Percentiles rank a stretch among this genome's conserved stretches.
Evolutionary conservation across 2,329 filamentous ascomycete species (phyloP).

Genomic region (Exophiala lecanii-corni): DNA sequence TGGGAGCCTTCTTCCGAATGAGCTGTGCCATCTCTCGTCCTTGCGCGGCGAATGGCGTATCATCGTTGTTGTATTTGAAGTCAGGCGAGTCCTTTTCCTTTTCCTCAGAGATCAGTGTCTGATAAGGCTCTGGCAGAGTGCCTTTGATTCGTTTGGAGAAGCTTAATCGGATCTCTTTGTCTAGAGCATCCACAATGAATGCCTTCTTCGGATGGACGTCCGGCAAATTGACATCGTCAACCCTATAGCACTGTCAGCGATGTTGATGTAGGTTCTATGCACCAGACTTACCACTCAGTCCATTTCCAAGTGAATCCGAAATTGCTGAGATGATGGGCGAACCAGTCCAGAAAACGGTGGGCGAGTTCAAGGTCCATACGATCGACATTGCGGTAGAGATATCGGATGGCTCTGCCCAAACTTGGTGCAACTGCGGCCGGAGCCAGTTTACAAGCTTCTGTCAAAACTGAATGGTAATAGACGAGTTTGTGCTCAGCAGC

Average conservation of each 20-base stretch:
- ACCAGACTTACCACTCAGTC: slow-evolving; percentile 85
- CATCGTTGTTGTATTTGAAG: slow-evolving; percentile 78
- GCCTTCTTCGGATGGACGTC: slow-evolving; percentile 82
- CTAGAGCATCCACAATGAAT: slow-evolving; percentile 83
- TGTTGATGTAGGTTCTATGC: no score
- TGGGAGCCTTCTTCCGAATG: slow-evolving; percentile 75
- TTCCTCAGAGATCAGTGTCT: slow-evolving; percentile 72
- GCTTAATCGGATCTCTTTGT: slow-evolving; percentile 94
- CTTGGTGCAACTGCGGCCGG: slow-evolving; percentile 95
- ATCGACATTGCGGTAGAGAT: slow-evolving; percentile 76
- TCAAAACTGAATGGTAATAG: slow-evolving; percentile 93
- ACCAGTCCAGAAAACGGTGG: slow-evolving; percentile 94
- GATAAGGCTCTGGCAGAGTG: slow-evolving; percentile 80
- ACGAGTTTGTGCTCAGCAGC: slow-evolving; percentile 86
- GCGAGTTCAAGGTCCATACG: slow-evolving; percentile 80
- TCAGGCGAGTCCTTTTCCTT: slow-evolving; percentile 95
- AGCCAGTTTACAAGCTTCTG: slow-evolving; percentile 91
- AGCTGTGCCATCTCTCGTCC: slow-evolving; percentile 76
- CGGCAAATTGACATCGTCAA: slow-evolving; percentile 74
- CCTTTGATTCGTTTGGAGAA: slow-evolving; percentile 96
- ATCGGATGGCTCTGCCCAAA: slow-evolving; percentile 86
- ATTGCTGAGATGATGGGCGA: slow-evolving; percentile 94
- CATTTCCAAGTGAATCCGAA: slow-evolving; percentile 99
- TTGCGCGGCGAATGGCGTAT: slow-evolving; percentile 74
- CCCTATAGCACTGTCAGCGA: no score